Conservation (phyloP, 2,329 filamentous ascomycete species). For the Aspergillus texensis region DNA sequence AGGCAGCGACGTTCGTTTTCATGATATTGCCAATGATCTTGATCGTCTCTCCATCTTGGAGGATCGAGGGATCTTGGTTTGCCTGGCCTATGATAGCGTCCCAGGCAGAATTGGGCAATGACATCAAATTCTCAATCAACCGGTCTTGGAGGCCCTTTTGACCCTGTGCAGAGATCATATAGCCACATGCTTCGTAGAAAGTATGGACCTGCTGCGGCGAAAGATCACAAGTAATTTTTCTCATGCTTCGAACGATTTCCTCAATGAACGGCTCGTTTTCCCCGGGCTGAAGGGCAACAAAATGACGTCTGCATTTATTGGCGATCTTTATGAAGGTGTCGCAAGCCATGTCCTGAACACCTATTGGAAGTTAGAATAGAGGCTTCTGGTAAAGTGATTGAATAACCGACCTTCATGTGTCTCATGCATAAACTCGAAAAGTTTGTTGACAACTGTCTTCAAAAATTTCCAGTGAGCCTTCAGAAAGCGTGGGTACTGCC, state of each 20-base stretch:
- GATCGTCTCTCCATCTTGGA: conserved; percentile 93
- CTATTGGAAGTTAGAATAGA: conserved; percentile 48
- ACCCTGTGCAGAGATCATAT: conserved; percentile 98
- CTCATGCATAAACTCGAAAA: conserved; percentile 99
- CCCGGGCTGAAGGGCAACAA: conserved; percentile 91
- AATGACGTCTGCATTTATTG: conserved; percentile 95
- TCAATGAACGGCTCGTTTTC: conserved; percentile 97
- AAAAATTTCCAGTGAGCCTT: conserved; percentile 99
- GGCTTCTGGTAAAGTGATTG: neutral
- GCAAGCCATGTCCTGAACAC: conserved; percentile 99
- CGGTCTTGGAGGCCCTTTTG: conserved; percentile 93
- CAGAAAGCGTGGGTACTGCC: conserved; percentile 95
- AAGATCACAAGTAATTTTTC: conserved; percentile 92
- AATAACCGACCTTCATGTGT: conserved; percentile 80
- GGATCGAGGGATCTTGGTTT: conserved; percentile 78
- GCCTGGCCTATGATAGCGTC: conserved; percentile 90
- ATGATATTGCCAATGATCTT: conserved; percentile 99
- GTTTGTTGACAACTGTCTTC: conserved; percentile 98
- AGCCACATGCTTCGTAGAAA: conserved; percentile 97
- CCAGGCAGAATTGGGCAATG: conserved; percentile 90
- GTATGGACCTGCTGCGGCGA: conserved; percentile 97
- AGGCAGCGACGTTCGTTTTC: conserved; percentile 99
- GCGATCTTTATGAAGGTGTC: conserved; percentile 99
- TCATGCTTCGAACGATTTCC: conserved; percentile 93
- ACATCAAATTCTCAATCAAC: conserved; percentile 89